Conservation (phyloP, 2,329 filamentous ascomycete genomes). For the Metarhizium humberi region DNA sequence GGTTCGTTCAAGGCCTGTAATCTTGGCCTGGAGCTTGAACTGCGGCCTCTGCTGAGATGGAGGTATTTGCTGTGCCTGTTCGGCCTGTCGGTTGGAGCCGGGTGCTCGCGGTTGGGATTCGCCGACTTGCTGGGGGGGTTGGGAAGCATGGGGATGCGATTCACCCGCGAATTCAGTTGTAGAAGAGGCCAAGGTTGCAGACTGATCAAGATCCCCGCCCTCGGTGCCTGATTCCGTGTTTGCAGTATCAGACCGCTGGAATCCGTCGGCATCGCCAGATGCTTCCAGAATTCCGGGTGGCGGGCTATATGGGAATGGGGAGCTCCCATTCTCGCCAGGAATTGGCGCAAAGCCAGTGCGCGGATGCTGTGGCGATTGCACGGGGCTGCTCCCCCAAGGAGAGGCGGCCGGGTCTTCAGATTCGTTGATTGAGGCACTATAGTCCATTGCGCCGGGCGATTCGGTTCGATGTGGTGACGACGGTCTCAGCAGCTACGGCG, state of each 20-base stretch:
- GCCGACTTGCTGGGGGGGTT: constrained; percentile 11
- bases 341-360: constrained; percentile 32
- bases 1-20: constrained; percentile 84
- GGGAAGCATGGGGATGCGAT: constrained; percentile 8
- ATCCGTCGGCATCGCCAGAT: constrained; percentile 28
- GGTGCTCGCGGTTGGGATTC: neutral
- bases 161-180: constrained; percentile 9
- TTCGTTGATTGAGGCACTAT: constrained; percentile 46
- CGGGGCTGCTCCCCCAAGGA: constrained; percentile 47
- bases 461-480: neutral
- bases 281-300: constrained; percentile 31
- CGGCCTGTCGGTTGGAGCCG: constrained; percentile 12
- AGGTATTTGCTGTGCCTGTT: constrained; percentile 38
- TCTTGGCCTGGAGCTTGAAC: constrained; percentile 87
- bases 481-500: neutral
- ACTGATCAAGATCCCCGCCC: constrained; percentile 25
- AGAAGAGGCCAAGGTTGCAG: constrained; percentile 13
- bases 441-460: constrained; percentile 38
- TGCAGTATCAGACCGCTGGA: constrained; percentile 36
- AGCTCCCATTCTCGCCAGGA: constrained; percentile 28
- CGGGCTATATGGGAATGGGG: constrained; percentile 35
- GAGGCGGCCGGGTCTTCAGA: constrained; percentile 43
- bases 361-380: constrained; percentile 38
- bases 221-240: constrained; percentile 36
- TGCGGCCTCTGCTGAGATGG: constrained; percentile 54